phyloP scores from a whole-genome alignment of 2,329 filamentous ascomycete genomes.

The Colletotrichum sp. region DNA sequence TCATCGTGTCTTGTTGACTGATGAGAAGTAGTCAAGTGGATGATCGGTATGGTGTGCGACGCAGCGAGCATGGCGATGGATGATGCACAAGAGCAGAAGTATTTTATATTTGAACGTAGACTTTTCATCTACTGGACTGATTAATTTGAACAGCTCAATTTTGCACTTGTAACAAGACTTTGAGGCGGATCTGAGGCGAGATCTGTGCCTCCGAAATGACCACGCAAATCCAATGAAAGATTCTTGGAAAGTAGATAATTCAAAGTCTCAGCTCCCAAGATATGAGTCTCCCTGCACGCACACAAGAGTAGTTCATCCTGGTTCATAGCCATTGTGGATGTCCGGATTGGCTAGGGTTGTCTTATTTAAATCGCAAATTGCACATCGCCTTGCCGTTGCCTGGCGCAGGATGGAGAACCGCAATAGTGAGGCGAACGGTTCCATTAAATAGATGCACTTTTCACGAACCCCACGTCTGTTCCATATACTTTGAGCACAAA shows the following conservation, averaged over 20 bases:
- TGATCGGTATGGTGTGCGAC: no score
- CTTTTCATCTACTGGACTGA: background rate
- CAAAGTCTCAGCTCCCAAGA: background rate
- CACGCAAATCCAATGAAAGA: background rate
- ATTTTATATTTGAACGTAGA: accelerated
- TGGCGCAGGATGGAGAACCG: background rate
- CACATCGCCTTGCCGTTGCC: background rate
- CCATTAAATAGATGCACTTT: background rate
- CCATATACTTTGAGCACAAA: background rate
- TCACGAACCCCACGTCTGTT: background rate
- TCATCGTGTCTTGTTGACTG: background rate
- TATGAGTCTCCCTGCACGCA: background rate
- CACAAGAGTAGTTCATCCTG: background rate
- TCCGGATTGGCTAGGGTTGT: background rate
- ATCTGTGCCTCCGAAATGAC: background rate
- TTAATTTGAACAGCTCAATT: accelerated
- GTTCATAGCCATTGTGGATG: background rate
- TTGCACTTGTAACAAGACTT: accelerated
- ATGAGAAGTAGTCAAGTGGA: background rate
- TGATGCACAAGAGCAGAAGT: background rate
- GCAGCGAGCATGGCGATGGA: no score
- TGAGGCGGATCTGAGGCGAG: background rate
- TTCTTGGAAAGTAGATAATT: background rate
- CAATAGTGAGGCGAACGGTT: background rate
- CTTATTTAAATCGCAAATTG: background rate